Conservation (phyloP, 768 basidiomycete genomes). For the Lactarius sp. region DNA sequence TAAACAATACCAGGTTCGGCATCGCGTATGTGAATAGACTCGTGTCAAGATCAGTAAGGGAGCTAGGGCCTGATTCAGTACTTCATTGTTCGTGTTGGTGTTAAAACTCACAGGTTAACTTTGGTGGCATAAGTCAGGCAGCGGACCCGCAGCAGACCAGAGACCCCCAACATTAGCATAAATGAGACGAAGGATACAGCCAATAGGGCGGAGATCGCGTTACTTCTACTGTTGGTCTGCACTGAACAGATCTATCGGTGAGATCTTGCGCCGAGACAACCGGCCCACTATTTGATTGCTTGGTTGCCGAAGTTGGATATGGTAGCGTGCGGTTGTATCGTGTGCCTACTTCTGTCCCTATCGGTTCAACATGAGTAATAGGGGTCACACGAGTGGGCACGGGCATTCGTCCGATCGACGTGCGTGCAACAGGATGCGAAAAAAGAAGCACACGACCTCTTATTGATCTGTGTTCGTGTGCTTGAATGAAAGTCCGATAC, state of each 20-base stretch:
- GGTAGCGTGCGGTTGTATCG: background rate
- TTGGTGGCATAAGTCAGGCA: background rate
- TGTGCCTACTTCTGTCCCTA: background rate
- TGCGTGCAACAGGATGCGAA: background rate
- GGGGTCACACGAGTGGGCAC: conserved; percentile 15
- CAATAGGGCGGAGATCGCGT: background rate
- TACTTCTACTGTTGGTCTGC: background rate
- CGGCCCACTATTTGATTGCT: background rate
- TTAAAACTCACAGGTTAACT: background rate
- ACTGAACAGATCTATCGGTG: background rate
- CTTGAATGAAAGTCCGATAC: conserved; percentile 9
- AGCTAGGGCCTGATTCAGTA: background rate
- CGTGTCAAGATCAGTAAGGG: background rate
- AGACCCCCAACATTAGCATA: background rate
- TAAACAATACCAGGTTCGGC: background rate
- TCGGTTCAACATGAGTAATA: background rate
- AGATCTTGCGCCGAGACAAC: background rate
- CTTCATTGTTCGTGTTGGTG: conserved; percentile 1
- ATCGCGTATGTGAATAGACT: background rate
- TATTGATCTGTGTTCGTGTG: background rate
- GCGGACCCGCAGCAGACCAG: background rate
- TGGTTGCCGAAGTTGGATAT: background rate
- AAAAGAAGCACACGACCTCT: conserved; percentile 8
- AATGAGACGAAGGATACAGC: background rate
- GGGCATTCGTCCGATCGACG: conserved; percentile 6